Percentiles rank a stretch among this genome's conserved stretches.
These are phyloP conservation scores for Leccinum broughii DNA, from an alignment of 768 basidiomycete species.

Conservation along the genomic window DNA sequence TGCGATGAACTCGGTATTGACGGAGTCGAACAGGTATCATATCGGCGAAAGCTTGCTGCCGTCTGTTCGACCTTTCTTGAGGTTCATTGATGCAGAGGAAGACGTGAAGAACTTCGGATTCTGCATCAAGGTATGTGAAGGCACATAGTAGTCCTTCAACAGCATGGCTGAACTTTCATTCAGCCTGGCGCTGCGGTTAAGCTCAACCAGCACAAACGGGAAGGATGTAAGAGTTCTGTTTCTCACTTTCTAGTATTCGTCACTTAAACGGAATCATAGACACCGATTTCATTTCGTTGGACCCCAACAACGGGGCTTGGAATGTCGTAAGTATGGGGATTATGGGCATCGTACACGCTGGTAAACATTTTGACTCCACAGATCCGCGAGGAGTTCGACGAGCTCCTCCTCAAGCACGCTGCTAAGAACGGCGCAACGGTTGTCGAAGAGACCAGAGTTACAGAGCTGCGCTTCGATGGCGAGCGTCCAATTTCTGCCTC, in stretches of 20 bases:
- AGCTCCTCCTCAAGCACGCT: conserved; percentile 8
- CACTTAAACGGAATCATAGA: background rate
- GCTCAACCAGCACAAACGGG: conserved; percentile 12
- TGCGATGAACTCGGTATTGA: background rate
- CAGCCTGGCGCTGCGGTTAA: conserved; percentile 10
- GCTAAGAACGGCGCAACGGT: background rate
- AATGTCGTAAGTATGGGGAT: conserved; percentile 3
- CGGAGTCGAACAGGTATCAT: conserved; percentile 10
- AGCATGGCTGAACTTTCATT: background rate
- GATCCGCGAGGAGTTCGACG: conserved; percentile 10
- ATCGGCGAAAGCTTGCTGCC: conserved; percentile 17
- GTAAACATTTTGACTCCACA: background rate
- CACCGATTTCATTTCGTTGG: conserved; percentile 11
- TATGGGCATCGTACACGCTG: background rate
- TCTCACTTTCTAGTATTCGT: background rate
- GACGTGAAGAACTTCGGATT: conserved; percentile 9
- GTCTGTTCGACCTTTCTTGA: conserved; percentile 8
- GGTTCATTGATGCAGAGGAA: conserved; percentile 11
- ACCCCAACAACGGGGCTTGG: conserved; percentile 9
- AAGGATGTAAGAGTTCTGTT: conserved; percentile 7
- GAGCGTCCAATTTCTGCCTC: conserved; percentile 2
- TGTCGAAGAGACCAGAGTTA: conserved; percentile 6
- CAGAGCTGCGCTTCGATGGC: conserved; percentile 5
- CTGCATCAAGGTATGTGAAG: conserved; percentile 7
- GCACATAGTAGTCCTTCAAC: background rate